Evolutionary conservation across 805 yeast genomes (phyloP), one percentile per base, ranked within the genome.

Genomic region (Wickerhamiella dianesei): DNA sequence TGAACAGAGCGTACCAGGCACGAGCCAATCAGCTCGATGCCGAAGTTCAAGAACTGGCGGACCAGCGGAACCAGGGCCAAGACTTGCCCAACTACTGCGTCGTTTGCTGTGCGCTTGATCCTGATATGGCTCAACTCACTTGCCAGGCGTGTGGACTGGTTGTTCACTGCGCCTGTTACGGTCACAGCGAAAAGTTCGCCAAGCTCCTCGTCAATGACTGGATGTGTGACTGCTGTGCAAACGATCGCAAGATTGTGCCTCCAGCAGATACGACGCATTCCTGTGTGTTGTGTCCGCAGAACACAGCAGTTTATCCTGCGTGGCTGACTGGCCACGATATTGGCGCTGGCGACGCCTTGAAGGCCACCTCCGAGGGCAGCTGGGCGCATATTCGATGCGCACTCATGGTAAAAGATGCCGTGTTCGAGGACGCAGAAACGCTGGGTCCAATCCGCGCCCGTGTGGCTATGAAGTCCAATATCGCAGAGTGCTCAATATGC

Each of bases 191-290:
- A 41, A 18, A 18, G 13, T 19, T 13, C 79, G 87, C 59, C 64
- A 63, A 14, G 47, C 63, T 14, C n/a, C 2, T 13, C 3, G 37
- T 12, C 21, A 14, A 40, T 17, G 22, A 13, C 62, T 92, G 50
- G 74, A 73, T 51, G 73, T 82, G 47, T 76, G 77, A 54, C 76
- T 82, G 64, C 74, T 80, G 39, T 67, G 83, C 18, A 59, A 89
- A 56, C 79, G 81, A 29, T 83, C 94, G 95, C 70, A 22, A 13
- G 14, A 32, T 32, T 2, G 17, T 32, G 16, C 21, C 37, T 3
- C 20, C 22, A 19, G 35, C 41, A 29, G 51, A 46, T 79, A 83
- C 56, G 53, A 62, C 2, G 21, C 50, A 53, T 21, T 45, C 46
- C 20, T 53, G 56, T 20, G 40, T 21, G 4, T 41, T 52, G 14